Evolutionary conservation across 768 basidiomycete genomes (phyloP).

Genomic region (Chalciporus piperatus): DNA sequence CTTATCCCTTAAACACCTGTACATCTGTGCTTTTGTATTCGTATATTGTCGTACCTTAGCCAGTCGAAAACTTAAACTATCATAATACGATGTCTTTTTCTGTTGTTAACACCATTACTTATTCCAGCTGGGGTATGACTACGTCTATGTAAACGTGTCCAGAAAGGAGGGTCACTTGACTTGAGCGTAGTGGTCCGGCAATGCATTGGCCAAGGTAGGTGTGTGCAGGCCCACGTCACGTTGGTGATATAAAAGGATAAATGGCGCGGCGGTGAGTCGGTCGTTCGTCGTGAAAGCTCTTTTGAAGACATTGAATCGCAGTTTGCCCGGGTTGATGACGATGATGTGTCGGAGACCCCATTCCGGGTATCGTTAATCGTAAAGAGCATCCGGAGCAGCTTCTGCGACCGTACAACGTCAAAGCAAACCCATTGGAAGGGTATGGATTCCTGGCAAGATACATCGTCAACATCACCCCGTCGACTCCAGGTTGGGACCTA

Average conservation of each 20-base stretch:
- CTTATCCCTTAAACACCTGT: slow-evolving; percentile 12
- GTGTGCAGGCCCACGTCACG: slow-evolving; percentile 53
- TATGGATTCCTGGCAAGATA: slow-evolving; percentile 49
- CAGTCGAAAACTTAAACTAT: background rate
- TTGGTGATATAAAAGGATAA: slow-evolving; percentile 28
- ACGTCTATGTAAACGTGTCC: background rate
- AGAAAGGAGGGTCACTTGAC: slow-evolving; percentile 13
- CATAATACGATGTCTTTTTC: background rate
- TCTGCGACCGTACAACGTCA: slow-evolving; percentile 57
- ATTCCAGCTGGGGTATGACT: background rate
- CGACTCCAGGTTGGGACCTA: slow-evolving; percentile 26
- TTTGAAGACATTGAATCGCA: slow-evolving; percentile 63
- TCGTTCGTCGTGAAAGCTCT: slow-evolving; percentile 81
- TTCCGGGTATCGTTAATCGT: slow-evolving; percentile 63
- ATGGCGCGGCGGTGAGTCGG: slow-evolving; percentile 73
- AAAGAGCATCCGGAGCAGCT: slow-evolving; percentile 53
- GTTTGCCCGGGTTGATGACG: slow-evolving; percentile 60
- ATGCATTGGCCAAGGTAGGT: slow-evolving; percentile 36
- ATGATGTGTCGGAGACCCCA: slow-evolving; percentile 57
- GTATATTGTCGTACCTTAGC: background rate
- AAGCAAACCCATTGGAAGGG: slow-evolving; percentile 56
- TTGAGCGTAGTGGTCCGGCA: slow-evolving; percentile 41
- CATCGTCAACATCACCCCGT: background rate
- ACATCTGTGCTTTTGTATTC: slow-evolving; percentile 1
- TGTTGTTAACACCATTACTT: background rate